phyloP scores from a whole-genome alignment of 257 asterid genomes.

The Perilla frutescens region DNA sequence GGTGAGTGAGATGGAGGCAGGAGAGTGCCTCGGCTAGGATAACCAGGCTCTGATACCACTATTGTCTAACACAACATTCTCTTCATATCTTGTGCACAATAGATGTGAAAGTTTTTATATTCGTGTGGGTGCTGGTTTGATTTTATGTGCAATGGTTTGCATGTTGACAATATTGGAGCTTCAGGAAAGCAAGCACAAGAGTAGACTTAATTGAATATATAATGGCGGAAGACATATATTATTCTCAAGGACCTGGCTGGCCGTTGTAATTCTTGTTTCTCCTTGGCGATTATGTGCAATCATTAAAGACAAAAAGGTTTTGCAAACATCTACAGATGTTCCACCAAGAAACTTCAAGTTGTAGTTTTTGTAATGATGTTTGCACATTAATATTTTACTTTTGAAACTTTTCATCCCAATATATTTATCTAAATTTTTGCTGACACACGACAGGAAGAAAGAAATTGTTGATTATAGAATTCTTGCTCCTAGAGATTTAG shows the following conservation, averaged over 20 bases:
- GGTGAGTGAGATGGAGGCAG: no score
- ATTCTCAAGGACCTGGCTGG: background rate
- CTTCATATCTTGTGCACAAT: background rate
- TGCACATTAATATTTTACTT: background rate
- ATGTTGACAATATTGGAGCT: slow-evolving; percentile 1
- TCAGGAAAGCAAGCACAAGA: background rate
- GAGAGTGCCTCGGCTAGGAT: no score
- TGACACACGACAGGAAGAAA: slow-evolving; percentile 47
- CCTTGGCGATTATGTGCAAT: background rate
- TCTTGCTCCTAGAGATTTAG: slow-evolving; percentile 75
- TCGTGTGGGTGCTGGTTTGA: slow-evolving; percentile 11
- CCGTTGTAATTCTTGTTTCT: background rate
- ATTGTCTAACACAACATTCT: slow-evolving; percentile 3
- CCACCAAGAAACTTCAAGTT: background rate
- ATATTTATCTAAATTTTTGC: slow-evolving; percentile 11
- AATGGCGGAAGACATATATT: slow-evolving; percentile 5
- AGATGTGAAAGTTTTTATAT: slow-evolving; percentile 18
- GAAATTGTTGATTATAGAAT: slow-evolving; percentile 74
- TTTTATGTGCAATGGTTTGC: slow-evolving; percentile 4
- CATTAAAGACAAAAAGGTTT: slow-evolving; percentile 8
- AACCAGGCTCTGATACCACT: no score
- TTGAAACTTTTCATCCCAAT: slow-evolving; percentile 27
- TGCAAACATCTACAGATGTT: background rate
- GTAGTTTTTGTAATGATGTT: background rate
- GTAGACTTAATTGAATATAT: background rate